Percentiles rank a stretch among this genome's conserved stretches.
These are phyloP conservation scores for Phragmites australis DNA, from an alignment of 176 grass and related monocot genomes.

Conservation along the genomic window DNA sequence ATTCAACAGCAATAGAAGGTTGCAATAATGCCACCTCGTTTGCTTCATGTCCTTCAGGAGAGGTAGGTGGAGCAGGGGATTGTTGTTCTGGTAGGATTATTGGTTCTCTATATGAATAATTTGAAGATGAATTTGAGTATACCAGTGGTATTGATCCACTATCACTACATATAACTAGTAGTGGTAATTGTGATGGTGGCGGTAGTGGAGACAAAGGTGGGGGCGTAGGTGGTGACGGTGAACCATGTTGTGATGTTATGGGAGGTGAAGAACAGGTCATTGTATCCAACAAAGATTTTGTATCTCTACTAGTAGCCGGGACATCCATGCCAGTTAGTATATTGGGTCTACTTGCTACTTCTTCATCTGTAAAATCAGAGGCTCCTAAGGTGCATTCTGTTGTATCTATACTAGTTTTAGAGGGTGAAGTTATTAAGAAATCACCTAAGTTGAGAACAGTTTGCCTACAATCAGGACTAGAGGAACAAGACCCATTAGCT, in stretches of 20 bases:
- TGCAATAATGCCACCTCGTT: neutral
- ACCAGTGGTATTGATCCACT: constrained; percentile 4
- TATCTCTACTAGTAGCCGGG: constrained; percentile 27
- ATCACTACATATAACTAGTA: constrained; percentile 11
- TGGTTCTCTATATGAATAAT: constrained; percentile 20
- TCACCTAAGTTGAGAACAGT: constrained; percentile 22
- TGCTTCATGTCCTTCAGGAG: neutral
- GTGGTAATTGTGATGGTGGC: neutral
- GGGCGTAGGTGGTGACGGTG: constrained; percentile 1
- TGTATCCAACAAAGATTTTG: constrained; percentile 13
- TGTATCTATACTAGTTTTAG: constrained; percentile 23
- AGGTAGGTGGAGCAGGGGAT: neutral
- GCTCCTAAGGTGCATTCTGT: constrained; percentile 12
- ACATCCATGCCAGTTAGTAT: constrained; percentile 20
- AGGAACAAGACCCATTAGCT: constrained; percentile 23
- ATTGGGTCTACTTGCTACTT: constrained; percentile 30
- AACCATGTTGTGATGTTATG: constrained; percentile 30
- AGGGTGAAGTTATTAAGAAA: constrained; percentile 24
- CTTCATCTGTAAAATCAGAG: constrained; percentile 31
- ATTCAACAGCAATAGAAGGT: neutral
- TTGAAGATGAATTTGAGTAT: constrained; percentile 12
- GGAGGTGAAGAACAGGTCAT: constrained; percentile 21
- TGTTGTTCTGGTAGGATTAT: constrained; percentile 1
- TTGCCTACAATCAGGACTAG: constrained; percentile 34
- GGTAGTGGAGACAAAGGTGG: constrained; percentile 9